Base-by-base conservation (phyloP, 768 basidiomycete genomes). In the Strobilomyces echinocephalus region DNA sequence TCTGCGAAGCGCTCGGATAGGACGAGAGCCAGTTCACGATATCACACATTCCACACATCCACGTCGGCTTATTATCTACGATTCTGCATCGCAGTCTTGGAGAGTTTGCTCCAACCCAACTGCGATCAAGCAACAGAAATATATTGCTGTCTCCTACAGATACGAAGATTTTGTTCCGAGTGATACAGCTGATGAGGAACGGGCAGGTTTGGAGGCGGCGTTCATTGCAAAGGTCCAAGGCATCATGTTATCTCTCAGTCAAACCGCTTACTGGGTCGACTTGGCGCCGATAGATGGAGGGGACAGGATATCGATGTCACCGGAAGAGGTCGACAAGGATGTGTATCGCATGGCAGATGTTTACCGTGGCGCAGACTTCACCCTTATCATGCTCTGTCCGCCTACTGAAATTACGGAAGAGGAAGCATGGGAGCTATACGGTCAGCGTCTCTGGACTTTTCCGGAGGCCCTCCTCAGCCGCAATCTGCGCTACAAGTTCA, bases 71-170 rank as follows among this genome's bases (percentile, higher is more conserved):
- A 0, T 54, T 35, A 54, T 68, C 35, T 54, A 53, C 28, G 18
- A 66, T 16, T 1, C 16, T 33, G 10, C 1, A 1, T 52, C 43
- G 0, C 16, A 30, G 3, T 41, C 24, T 12, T 63, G 63, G 63
- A 0, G 20, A 0, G 24, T 36, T 18, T 50, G 46, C 39, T 18
- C 31, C 9, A 47, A 60, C 1, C 10, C 39, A 24, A 4, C 49
- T 5, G 20, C 35, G 10, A 62, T 55, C 3, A 57, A 38, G 30
- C 43, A 55, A 24, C 50, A 53, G 42, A 52, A 10, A 38, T 65
- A 68, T 31, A 4, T 65, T 24, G 35, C 63, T 8, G 18, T 68
- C 15, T 68, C 60, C 20, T 68, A 55, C 46, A 8, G 45, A 35
- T 53, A 51, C 26, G 18, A 30, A 5, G 63, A 65, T 14, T 20